Evolutionary conservation across 2,329 filamentous ascomycete species (phyloP), one percentile per base, ranked within the genome.

Genomic region (Calycina herbarum): DNA sequence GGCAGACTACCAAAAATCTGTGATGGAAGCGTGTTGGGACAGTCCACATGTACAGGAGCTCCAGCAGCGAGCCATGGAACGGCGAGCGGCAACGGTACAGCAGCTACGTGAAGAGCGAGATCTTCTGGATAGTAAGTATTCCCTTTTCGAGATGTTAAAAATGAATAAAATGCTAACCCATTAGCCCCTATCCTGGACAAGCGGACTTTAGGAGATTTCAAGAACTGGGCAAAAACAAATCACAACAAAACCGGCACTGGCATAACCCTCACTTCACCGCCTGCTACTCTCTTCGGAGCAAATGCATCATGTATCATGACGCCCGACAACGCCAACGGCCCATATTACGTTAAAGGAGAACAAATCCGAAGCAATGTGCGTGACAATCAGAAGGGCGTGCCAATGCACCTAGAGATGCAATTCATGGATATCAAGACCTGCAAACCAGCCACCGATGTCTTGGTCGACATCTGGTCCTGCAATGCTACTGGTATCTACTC

Each of bases 291-390:
- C 58, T 64, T 64, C 35, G 63, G 63, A 5, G 63, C 63, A 35
- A 64, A 64, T 31, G 45, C 74, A 57, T 79, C 80, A 24, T 85
- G 83, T 68, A 76, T 84, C 35, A 75, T 85, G 29, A 81, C 78
- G 24, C 82, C 82, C 0, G 83, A 85, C 70, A 80, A 81, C 24
- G 84, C 80, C 15, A 78, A 84, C 70, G 83, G 83, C 0, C 83
- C 84, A n/a, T 86, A 85, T 76, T 85, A 80, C 66, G 81, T 85
- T 57, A 73, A 77, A 29, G 83, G 83, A 40, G 82, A 85, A 71
- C 77, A 81, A 59, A 75, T 85, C 64, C 79, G 83, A 35, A 69
- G 77, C 57, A 76, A 85, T 68, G 74, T 85, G 45, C 78, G 75
- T 33, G 82, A 84, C 42, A 75, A 76, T 31, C 78, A 85, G 70